Conservation (phyloP, 2,329 filamentous ascomycete genomes). For the Cladosporium sp. region DNA sequence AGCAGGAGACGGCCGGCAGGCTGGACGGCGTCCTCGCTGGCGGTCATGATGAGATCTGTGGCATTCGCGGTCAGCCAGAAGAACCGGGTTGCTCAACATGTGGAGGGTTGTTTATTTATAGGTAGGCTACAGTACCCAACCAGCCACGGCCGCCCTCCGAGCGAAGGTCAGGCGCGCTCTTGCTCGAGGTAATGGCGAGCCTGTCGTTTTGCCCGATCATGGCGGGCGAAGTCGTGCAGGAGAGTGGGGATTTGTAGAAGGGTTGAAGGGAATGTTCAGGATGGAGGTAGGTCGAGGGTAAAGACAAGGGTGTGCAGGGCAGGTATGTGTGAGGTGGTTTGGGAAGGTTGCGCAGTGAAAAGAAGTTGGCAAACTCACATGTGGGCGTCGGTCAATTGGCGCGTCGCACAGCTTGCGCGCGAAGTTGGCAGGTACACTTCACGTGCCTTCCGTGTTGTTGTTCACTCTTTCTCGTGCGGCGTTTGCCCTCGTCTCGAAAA, state of each 20-base stretch:
- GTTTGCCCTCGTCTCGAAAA: neutral
- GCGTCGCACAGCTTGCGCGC: neutral
- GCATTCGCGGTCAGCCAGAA: neutral
- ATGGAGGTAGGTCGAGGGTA: neutral
- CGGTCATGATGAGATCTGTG: constrained; percentile 23
- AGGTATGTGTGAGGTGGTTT: neutral
- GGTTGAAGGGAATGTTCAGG: neutral
- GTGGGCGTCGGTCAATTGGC: neutral
- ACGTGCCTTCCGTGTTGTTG: neutral
- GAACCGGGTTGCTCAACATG: neutral
- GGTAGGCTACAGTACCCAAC: neutral
- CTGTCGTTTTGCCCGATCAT: constrained; percentile 11
- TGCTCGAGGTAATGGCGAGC: constrained; percentile 6
- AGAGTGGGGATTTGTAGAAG: neutral
- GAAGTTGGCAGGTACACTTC: constrained; percentile 8
- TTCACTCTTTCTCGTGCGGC: neutral
- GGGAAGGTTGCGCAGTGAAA: neutral
- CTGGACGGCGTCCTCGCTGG: constrained; percentile 27
- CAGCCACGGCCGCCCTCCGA: neutral
- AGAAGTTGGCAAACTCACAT: constrained; percentile 5
- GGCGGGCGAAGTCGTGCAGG: neutral
- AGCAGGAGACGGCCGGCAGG: constrained; percentile 60
- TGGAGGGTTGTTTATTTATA: neutral
- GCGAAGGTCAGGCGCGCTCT: constrained; percentile 9
- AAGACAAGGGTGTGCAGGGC: too few relatives aligned